These are phyloP conservation scores for Penicillium sp. DNA, from an alignment of 2,329 filamentous ascomycete species.

Conservation along the genomic window DNA sequence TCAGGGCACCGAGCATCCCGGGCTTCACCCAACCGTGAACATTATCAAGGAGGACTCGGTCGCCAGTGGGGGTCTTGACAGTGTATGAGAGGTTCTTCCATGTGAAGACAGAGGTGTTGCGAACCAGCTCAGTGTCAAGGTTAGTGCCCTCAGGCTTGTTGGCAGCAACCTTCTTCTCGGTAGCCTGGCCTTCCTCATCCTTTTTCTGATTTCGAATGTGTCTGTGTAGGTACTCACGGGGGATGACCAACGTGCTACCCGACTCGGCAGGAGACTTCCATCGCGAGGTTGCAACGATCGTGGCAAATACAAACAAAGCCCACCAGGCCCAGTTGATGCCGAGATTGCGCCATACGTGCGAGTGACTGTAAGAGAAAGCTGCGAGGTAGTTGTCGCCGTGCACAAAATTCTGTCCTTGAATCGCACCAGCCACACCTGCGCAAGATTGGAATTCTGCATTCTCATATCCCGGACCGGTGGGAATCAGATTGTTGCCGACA, in stretches of 20 bases:
- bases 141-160: slow-evolving; percentile 20
- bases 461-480: slow-evolving; percentile 34
- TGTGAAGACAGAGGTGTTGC: slow-evolving; percentile 66
- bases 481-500: slow-evolving; percentile 36
- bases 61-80: slow-evolving; percentile 57
- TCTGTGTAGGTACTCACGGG: slow-evolving; percentile 54
- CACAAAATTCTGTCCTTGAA: slow-evolving; percentile 48
- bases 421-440: slow-evolving; percentile 56
- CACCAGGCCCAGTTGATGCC: slow-evolving; percentile 63
- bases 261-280: slow-evolving; percentile 56
- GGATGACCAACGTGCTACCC: slow-evolving; percentile 57
- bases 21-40: slow-evolving; percentile 75
- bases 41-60: slow-evolving; percentile 58
- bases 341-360: slow-evolving; percentile 58
- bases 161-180: slow-evolving; percentile 25
- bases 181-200: slow-evolving; percentile 51
- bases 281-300: slow-evolving; percentile 54
- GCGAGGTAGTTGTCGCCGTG: slow-evolving; percentile 58
- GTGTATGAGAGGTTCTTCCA: slow-evolving; percentile 71
- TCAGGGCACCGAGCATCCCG: slow-evolving; percentile 70
- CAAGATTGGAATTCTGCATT: slow-evolving; percentile 27
- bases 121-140: slow-evolving; percentile 48
- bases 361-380: slow-evolving; percentile 52
- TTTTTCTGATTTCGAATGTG: slow-evolving; percentile 26
- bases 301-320: slow-evolving; percentile 56